These are phyloP conservation scores for Carex scoparia DNA, from an alignment of 176 grass and related monocot genomes.

Conservation along the genomic window DNA sequence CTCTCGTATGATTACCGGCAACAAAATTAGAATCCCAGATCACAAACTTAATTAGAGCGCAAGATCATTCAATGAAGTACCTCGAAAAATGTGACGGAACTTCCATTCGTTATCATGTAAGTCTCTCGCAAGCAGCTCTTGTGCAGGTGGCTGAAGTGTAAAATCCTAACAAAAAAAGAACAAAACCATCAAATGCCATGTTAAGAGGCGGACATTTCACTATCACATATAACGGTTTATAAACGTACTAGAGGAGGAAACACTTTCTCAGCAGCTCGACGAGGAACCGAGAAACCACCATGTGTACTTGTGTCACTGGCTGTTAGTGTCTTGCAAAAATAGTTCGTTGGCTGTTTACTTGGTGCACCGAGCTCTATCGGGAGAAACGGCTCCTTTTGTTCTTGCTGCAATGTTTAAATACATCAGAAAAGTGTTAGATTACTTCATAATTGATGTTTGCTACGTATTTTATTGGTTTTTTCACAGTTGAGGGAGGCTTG, in stretches of 20 bases:
- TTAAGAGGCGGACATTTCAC: not conserved
- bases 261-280: slow-evolving; percentile 95
- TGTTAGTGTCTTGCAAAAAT: slow-evolving; percentile 96
- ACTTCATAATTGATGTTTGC: not conserved
- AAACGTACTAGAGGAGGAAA: slow-evolving; percentile 74
- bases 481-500: not conserved
- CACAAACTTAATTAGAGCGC: not conserved
- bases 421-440: not conserved
- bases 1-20: not conserved
- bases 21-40: not conserved
- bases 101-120: slow-evolving; percentile 98
- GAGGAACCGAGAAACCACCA: slow-evolving; percentile 94
- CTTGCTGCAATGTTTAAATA: slow-evolving; percentile 41
- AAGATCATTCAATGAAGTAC: slow-evolving; percentile 30
- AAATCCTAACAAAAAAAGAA: slow-evolving; percentile 57
- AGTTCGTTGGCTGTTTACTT: slow-evolving; percentile 92
- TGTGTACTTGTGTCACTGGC: slow-evolving; percentile 97
- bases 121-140: slow-evolving; percentile 82
- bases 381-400: slow-evolving; percentile 86
- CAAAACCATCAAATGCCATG: slow-evolving; percentile 23
- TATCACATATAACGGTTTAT: not conserved
- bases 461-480: not conserved
- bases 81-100: slow-evolving; percentile 95
- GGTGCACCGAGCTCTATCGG: slow-evolving; percentile 67
- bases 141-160: slow-evolving; percentile 79